Evolutionary conservation across 2,329 filamentous ascomycete genomes (phyloP).

Genomic region (Ceratocystiopsis brevicomis): DNA sequence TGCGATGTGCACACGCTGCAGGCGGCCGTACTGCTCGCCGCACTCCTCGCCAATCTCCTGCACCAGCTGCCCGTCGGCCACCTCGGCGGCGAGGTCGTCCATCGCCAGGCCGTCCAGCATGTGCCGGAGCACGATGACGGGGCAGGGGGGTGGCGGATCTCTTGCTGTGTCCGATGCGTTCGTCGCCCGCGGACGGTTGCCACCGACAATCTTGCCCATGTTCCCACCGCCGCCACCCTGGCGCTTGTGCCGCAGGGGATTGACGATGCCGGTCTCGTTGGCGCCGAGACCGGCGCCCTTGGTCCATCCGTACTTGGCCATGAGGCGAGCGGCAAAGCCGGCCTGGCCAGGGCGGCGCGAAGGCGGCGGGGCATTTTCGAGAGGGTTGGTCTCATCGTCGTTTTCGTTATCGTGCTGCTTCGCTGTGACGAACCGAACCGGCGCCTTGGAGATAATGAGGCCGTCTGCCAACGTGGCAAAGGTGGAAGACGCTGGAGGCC

Average conservation of each 20-base stretch:
- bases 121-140: constrained; percentile 62
- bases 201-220: constrained; percentile 55
- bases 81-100: constrained; percentile 51
- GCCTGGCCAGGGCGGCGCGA: constrained; percentile 59
- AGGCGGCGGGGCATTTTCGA: constrained; percentile 14
- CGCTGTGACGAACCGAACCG: constrained; percentile 44
- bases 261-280: constrained; percentile 62
- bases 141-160: constrained; percentile 25
- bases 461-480: constrained; percentile 12
- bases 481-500: constrained; percentile 16
- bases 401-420: neutral
- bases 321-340: constrained; percentile 70
- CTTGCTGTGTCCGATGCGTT: no score
- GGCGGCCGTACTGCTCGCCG: constrained; percentile 57
- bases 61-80: constrained; percentile 48
- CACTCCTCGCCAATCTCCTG: constrained; percentile 96
- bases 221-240: constrained; percentile 60
- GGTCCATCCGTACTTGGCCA: constrained; percentile 88
- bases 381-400: constrained; percentile 1
- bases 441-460: constrained; percentile 57
- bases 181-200: constrained; percentile 15
- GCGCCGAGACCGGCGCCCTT: constrained; percentile 78
- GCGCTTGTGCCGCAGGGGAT: constrained; percentile 76
- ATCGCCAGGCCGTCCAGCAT: constrained; percentile 66
- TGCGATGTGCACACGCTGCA: constrained; percentile 64